phyloP scores from a whole-genome alignment of 345 rosid species.

The Sisymbrium irio region DNA sequence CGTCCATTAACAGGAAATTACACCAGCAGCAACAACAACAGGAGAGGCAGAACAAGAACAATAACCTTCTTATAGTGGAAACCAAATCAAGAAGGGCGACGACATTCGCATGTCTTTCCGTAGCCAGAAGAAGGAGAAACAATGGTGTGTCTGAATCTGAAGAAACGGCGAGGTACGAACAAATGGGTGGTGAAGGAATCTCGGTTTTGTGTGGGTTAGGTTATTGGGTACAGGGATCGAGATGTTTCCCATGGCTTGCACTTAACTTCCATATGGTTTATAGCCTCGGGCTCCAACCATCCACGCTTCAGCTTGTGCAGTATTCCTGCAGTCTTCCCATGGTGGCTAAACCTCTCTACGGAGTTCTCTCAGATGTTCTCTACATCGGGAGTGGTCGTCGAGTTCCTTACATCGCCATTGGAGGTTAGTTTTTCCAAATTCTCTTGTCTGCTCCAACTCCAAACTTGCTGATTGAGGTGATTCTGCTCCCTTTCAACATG shows the following conservation, averaged over 20 bases:
- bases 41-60: conserved; percentile 8
- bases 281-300: conserved; percentile 64
- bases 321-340: conserved; percentile 75
- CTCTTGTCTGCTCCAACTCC: background rate
- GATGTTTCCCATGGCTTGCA: conserved; percentile 96
- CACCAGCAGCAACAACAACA: conserved; percentile 7
- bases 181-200: conserved; percentile 52
- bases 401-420: conserved; percentile 78
- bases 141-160: conserved; percentile 34
- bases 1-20: conserved; percentile 6
- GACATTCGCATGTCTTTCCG: conserved; percentile 40
- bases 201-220: conserved; percentile 73
- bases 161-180: conserved; percentile 26
- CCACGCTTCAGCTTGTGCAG: conserved; percentile 83
- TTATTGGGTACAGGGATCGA: conserved; percentile 82
- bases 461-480: background rate
- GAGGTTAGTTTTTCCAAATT: conserved; percentile 56
- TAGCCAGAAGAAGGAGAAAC: conserved; percentile 22
- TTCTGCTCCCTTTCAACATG: background rate
- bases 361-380: conserved; percentile 76
- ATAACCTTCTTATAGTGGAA: conserved; percentile 22
- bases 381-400: conserved; percentile 66
- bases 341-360: conserved; percentile 89
- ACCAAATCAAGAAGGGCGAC: conserved; percentile 25
- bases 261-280: conserved; percentile 84